phyloP scores from a whole-genome alignment of 1,284 basidiomycete genomes.

The Cryptococcus amylolentus region DNA sequence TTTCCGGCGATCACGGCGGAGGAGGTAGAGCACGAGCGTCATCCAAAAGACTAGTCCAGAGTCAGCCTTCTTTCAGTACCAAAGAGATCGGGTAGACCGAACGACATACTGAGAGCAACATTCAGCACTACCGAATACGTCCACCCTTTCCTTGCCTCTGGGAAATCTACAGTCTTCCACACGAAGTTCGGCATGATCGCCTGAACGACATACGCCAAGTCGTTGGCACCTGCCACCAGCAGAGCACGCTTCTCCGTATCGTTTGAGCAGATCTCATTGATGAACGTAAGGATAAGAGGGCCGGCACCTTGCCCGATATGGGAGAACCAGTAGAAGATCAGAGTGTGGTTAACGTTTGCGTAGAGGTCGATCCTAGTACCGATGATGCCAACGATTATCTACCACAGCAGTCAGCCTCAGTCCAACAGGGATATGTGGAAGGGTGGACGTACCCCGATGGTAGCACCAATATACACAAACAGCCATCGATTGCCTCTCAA shows the following conservation, averaged over 20 bases:
- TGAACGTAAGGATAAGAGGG: slow-evolving; percentile 29
- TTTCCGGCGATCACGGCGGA: slow-evolving; percentile 17
- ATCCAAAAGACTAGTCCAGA: slow-evolving; percentile 20
- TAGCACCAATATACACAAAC: slow-evolving; percentile 33
- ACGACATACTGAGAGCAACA: slow-evolving; percentile 25
- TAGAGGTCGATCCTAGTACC: slow-evolving; percentile 32
- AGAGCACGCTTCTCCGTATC: slow-evolving; percentile 40
- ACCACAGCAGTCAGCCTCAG: background rate
- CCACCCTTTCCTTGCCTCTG: slow-evolving; percentile 29
- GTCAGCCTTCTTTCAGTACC: background rate
- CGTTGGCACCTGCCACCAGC: slow-evolving; percentile 36
- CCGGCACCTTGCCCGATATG: slow-evolving; percentile 16
- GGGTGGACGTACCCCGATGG: slow-evolving; percentile 18
- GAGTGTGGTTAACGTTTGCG: slow-evolving; percentile 23
- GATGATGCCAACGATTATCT: slow-evolving; percentile 24
- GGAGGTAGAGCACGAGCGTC: slow-evolving; percentile 20
- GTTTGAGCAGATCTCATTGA: slow-evolving; percentile 32
- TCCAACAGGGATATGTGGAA: background rate
- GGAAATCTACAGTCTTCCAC: slow-evolving; percentile 42
- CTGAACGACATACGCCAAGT: slow-evolving; percentile 42
- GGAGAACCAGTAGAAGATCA: slow-evolving; percentile 31
- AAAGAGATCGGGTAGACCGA: background rate
- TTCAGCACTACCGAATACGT: slow-evolving; percentile 24
- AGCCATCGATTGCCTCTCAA: slow-evolving; percentile 35
- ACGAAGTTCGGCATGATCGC: slow-evolving; percentile 40